Base-by-base conservation (phyloP, 129 eudicot species). In the Erigeron canadensis region DNA sequence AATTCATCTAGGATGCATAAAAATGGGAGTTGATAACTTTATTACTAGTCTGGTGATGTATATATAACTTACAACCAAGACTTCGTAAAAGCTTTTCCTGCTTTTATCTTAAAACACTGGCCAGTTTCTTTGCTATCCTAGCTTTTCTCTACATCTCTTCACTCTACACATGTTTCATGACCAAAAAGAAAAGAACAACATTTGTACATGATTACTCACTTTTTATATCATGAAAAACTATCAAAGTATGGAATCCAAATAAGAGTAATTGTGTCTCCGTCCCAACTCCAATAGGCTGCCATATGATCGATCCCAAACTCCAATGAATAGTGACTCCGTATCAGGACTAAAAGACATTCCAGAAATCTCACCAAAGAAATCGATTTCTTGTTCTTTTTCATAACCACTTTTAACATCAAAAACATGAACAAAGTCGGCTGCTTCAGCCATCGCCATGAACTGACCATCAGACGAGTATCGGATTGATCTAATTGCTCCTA, bases 351-450 rank as follows among this genome's bases (percentile, higher is more conserved):
- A 91, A 8, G 96, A 88, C 28, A 86, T 80, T 7, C 97, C 97
- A 0, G 97, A 88, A 65, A 91, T 91, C 83, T 91, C 97, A 43
- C 97, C 97, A 73, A 91, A 91, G 78, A 91, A 91, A 69, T 91
- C 97, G 6, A 91, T 88, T 58, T 91, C 96, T 72, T 91, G 97
- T 77, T 91, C 96, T 55, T 78, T 80, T 19, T 91, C 85, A 23
- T 91, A 91, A 48, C 93, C 97, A 15, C 82, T 86, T 66, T 86
- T 69, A 6, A 86, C 96, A 72, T 91, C 96, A 77, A 81, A 88
- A 21, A 91, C 81, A 17, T 91, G 97, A 21, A 91, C 97, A 77
- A 88, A 91, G 80, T 91, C 97, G n/a, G 97, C 97, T 13, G 97
- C 92, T 69, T 91, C 97, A 4, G 97, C 96, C 90, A 84, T 91